Base-by-base conservation (phyloP, 2,329 filamentous ascomycete genomes). In the Ophiostoma ips region DNA sequence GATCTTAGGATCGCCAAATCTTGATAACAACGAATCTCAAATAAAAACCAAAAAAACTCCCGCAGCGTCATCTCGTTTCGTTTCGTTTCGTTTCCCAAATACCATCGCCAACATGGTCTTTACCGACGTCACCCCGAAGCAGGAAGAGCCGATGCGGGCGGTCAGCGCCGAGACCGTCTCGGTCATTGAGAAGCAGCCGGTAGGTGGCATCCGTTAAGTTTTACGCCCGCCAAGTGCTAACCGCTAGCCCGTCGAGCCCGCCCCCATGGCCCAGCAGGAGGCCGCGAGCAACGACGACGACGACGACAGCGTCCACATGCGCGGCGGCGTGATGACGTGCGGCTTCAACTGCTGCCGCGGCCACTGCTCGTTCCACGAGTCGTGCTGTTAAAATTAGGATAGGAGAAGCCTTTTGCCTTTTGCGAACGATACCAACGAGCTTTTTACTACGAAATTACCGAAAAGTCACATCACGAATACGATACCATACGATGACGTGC, bases 301-400 rank as follows among this genome's bases (percentile, higher is more conserved):
- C 40, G 18, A 31, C 43, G 43, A 31, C 15, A n/a, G 30, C 28
- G 2, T 2, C 16, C 16, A n/a, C n/a, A 45, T 45, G 43, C 43
- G 43, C 30, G 43, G 43, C 43, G 43, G 43, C 43, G 28, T n/a
- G 24, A 8, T 30, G n/a, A 33, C 43, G 16, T 34, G n/a, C n/a
- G 43, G 43, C 16, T 12, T 31, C 28, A 34, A 45, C 43, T 45
- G 43, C 43, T 45, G 43, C 43, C 43, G 31, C 30, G 43, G 43
- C n/a, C 43, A 45, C 43, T 45, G 43, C 30, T 34, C 43, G 2
- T 21, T 31, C 10, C 18, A 45, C 43, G 16, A 34, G 43, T 45
- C 43, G 30, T 45, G 43, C 43, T 45, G 43, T 34, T 45, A 43
- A 11, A 9, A 18, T 5, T n/a, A n/a, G n/a, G n/a, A n/a, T n/a